Evolutionary conservation across 225 moss, liverwort and hornwort genomes (phyloP).

Genomic region (Bryoerythrophyllum caledonicum): DNA sequence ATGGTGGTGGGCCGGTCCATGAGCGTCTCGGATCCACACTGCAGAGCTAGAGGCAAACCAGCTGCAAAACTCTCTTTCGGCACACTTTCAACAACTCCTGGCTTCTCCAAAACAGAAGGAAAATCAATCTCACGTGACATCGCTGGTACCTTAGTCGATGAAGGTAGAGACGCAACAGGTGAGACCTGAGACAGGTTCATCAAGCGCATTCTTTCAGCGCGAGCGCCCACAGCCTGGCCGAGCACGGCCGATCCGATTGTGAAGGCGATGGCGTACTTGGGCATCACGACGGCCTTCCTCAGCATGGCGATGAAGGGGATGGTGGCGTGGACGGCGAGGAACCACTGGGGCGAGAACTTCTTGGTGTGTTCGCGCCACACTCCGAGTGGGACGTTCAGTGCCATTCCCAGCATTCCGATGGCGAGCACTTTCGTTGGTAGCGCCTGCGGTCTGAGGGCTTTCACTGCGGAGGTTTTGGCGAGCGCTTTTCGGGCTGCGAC

Average conservation of each 20-base stretch:
- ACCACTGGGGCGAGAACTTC: slow-evolving; percentile 95
- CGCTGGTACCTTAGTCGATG: neutral
- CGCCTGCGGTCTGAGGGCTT: slow-evolving; percentile 79
- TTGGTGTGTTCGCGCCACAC: slow-evolving; percentile 94
- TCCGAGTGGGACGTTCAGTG: slow-evolving; percentile 85
- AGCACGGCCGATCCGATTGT: slow-evolving; percentile 91
- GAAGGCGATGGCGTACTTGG: slow-evolving; percentile 92
- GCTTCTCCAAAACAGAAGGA: slow-evolving; percentile 13
- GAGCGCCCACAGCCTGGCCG: slow-evolving; percentile 91
- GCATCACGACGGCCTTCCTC: slow-evolving; percentile 96
- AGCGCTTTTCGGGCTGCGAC: slow-evolving; percentile 88
- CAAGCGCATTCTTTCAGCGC: slow-evolving; percentile 82
- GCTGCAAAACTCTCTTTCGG: neutral
- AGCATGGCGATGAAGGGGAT: slow-evolving; percentile 98
- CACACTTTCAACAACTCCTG: neutral
- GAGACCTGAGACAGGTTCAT: slow-evolving; percentile 14
- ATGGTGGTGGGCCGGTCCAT: slow-evolving; percentile 20
- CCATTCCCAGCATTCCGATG: slow-evolving; percentile 91
- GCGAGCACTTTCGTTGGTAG: slow-evolving; percentile 90
- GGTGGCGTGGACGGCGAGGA: slow-evolving; percentile 91
- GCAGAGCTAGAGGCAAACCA: slow-evolving; percentile 11
- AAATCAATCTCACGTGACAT: slow-evolving; percentile 4
- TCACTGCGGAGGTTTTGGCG: slow-evolving; percentile 76
- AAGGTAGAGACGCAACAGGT: neutral
- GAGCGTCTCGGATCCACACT: slow-evolving; percentile 35